Conservation (phyloP, 495 filamentous ascomycete species). For the Lophium mytilinum region DNA sequence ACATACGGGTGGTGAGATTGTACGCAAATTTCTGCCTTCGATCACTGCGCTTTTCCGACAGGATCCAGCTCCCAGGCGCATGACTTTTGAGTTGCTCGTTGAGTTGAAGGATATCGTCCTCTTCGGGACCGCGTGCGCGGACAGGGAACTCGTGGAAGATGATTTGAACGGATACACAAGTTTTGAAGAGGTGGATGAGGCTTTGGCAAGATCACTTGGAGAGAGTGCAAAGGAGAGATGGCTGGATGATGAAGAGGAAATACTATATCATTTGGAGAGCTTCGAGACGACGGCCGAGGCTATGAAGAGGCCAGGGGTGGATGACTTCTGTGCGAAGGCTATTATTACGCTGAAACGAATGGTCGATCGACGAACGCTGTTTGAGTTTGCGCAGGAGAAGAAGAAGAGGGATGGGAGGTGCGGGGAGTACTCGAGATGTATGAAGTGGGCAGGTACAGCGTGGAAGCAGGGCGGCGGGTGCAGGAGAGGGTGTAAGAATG, state of each 20-base stretch:
- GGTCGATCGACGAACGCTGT: slow-evolving; percentile 3
- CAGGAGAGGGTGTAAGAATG: slow-evolving; percentile 16
- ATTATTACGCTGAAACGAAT: slow-evolving; percentile 10
- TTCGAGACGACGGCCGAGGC: slow-evolving; percentile 12
- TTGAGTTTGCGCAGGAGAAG: slow-evolving; percentile 40
- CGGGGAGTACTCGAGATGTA: slow-evolving; percentile 61
- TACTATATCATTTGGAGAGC: slow-evolving; percentile 12
- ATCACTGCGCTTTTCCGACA: slow-evolving; percentile 12
- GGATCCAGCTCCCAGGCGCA: slow-evolving; percentile 7
- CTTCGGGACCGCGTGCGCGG: slow-evolving; percentile 4
- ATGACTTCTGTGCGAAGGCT: slow-evolving; percentile 14
- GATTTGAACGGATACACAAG: slow-evolving; percentile 2
- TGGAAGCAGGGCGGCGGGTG: slow-evolving; percentile 21
- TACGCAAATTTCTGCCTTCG: slow-evolving; percentile 10
- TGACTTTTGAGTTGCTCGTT: slow-evolving; percentile 17
- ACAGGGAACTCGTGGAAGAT: slow-evolving; percentile 10
- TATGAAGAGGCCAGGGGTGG: slow-evolving; percentile 3
- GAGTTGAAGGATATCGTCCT: slow-evolving; percentile 16
- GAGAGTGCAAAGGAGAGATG: neutral
- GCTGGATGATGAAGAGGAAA: neutral
- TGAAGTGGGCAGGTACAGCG: slow-evolving; percentile 14
- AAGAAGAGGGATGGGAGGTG: slow-evolving; percentile 74
- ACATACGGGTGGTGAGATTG: slow-evolving; percentile 18
- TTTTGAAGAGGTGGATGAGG: slow-evolving; percentile 16
- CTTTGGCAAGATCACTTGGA: neutral